phyloP scores from a whole-genome alignment of 768 basidiomycete species.

The Boletus subparvulus region DNA sequence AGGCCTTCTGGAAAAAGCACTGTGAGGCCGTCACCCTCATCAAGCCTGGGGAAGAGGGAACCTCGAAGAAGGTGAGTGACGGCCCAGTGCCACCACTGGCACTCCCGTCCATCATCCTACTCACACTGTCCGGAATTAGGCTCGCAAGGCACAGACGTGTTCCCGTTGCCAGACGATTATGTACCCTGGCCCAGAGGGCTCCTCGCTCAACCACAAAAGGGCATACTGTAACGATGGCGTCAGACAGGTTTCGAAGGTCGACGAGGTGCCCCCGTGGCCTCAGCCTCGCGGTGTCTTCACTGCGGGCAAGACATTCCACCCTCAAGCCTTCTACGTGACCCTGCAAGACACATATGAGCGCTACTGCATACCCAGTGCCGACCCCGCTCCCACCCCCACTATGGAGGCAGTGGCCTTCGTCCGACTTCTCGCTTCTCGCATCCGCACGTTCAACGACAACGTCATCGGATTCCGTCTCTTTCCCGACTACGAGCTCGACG shows the following conservation, averaged over 20 bases:
- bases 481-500: not conserved
- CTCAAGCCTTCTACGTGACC: not conserved
- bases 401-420: not conserved
- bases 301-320: not conserved
- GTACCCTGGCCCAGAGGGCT: not conserved
- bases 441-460: not conserved
- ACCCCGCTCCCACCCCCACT: not conserved
- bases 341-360: not conserved
- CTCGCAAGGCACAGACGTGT: not conserved
- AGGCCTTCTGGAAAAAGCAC: not conserved
- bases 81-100: no score
- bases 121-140: no score
- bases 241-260: no score
- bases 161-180: not conserved
- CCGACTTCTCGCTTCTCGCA: not conserved
- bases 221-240: not conserved
- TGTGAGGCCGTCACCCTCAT: not conserved
- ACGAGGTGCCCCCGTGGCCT: not conserved
- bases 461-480: not conserved
- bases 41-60: not conserved
- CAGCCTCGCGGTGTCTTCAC: not conserved
- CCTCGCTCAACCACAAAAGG: not conserved
- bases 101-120: no score
- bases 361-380: not conserved
- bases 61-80: not conserved